A percentile compares a stretch with the other conserved stretches of the same genome.
Evolutionary conservation across 257 asterid species (phyloP).

Genomic region (Salvia hispanica): DNA sequence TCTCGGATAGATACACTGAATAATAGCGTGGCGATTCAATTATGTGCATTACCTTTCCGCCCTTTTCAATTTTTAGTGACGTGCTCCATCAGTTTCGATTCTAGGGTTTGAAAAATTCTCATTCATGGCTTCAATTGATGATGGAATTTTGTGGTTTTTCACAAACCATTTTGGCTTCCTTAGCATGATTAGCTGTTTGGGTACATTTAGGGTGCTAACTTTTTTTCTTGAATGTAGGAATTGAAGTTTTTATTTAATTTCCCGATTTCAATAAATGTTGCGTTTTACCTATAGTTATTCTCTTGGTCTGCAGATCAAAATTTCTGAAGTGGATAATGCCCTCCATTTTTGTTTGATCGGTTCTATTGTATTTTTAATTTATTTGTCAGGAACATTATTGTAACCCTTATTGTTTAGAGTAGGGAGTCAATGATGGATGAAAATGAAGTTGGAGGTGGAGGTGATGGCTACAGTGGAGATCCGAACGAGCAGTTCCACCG

Average conservation of each 20-base stretch:
- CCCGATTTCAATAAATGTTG: background rate
- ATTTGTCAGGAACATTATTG: slow-evolving; percentile 12
- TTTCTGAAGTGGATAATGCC: too few relatives aligned
- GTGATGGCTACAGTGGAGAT: slow-evolving; percentile 45
- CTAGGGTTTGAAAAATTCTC: slow-evolving; percentile 32
- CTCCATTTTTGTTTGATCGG: background rate
- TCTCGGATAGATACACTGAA: slow-evolving; percentile 11
- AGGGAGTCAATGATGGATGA: slow-evolving; percentile 50
- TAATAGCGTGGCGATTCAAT: background rate
- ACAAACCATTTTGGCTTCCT: background rate
- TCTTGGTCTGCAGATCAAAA: too few relatives aligned
- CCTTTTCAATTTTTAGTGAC: background rate
- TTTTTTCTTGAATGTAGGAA: background rate
- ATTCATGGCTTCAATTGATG: slow-evolving; percentile 16
- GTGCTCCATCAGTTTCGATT: slow-evolving; percentile 8
- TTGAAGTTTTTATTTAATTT: background rate
- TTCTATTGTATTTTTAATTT: background rate
- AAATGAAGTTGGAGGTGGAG: slow-evolving; percentile 51
- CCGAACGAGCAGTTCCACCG: slow-evolving; percentile 64
- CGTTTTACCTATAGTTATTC: background rate
- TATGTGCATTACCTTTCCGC: background rate
- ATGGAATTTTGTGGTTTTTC: background rate
- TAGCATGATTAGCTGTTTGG: background rate
- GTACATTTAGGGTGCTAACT: slow-evolving; percentile 24
- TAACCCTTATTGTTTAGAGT: slow-evolving; percentile 34